These are phyloP conservation scores for Fennellomyces sp. DNA, from an alignment of 371 early-diverging fungal genomes.

Conservation along the genomic window DNA sequence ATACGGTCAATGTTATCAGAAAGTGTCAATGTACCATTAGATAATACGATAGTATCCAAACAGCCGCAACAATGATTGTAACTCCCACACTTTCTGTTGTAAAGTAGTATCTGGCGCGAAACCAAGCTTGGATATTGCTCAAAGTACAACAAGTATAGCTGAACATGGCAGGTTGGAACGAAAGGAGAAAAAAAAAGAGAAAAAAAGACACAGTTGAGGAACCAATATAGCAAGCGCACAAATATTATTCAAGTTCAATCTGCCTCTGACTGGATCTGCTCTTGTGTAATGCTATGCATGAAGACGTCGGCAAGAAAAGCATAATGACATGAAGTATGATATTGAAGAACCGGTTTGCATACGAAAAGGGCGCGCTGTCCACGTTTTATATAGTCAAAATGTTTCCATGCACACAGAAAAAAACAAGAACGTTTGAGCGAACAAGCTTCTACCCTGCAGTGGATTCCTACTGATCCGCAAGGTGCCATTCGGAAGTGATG, in stretches of 20 bases:
- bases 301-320: not conserved
- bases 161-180: not conserved
- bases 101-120: not conserved
- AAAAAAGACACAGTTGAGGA: too few relatives aligned
- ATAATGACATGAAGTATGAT: not conserved
- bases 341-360: not conserved
- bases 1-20: not conserved
- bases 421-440: too few relatives aligned
- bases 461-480: conserved; percentile 22
- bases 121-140: not conserved
- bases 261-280: too few relatives aligned
- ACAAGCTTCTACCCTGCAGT: too few relatives aligned
- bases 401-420: not conserved
- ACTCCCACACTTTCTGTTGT: not conserved
- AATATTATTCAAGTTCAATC: too few relatives aligned
- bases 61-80: not conserved
- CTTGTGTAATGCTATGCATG: too few relatives aligned
- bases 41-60: conserved; percentile 7
- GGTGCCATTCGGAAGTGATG: conserved; percentile 49
- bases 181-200: too few relatives aligned
- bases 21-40: not conserved
- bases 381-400: not conserved
- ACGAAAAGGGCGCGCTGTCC: too few relatives aligned
- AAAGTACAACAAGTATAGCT: too few relatives aligned
- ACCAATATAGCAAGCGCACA: too few relatives aligned